phyloP scores from a whole-genome alignment of 495 filamentous ascomycete genomes.

The Lophiostoma macrostomum region DNA sequence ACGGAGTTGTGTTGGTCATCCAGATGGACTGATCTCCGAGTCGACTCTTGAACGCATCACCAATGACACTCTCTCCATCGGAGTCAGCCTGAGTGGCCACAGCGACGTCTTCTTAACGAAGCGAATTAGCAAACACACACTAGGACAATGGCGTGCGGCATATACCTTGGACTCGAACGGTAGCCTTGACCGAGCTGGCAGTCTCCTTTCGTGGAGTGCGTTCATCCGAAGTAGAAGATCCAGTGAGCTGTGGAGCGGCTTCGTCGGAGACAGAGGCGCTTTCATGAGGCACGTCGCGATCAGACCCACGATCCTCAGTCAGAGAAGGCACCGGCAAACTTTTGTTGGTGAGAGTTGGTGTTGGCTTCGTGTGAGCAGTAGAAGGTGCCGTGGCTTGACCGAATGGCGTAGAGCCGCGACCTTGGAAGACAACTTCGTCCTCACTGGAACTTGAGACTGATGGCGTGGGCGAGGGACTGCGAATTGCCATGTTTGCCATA shows the following conservation, averaged over 20 bases:
- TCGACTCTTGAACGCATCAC: conserved; percentile 11
- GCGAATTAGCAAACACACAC: no score
- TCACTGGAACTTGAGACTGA: conserved; percentile 61
- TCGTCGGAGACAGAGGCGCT: no score
- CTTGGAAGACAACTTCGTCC: conserved; percentile 63
- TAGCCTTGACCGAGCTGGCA: no score
- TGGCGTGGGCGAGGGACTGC: conserved; percentile 42
- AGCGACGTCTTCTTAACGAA: no score
- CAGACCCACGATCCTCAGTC: no score
- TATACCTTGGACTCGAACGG: no score
- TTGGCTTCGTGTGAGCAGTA: background rate
- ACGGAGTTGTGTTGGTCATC: conserved; percentile 11
- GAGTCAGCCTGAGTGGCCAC: conserved; percentile 1
- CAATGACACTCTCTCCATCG: conserved; percentile 14
- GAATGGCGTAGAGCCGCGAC: conserved; percentile 15
- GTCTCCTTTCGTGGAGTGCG: no score
- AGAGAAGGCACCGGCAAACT: no score
- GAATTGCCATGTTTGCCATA: conserved; percentile 28
- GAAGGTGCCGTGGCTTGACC: conserved; percentile 2
- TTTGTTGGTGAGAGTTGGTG: background rate
- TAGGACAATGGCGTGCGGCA: no score
- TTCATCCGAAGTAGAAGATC: no score
- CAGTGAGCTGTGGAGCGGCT: no score
- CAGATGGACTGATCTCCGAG: conserved; percentile 18
- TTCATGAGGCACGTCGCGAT: no score